phyloP scores from a whole-genome alignment of 805 yeast genomes.

The Candida cerambycidarum region DNA sequence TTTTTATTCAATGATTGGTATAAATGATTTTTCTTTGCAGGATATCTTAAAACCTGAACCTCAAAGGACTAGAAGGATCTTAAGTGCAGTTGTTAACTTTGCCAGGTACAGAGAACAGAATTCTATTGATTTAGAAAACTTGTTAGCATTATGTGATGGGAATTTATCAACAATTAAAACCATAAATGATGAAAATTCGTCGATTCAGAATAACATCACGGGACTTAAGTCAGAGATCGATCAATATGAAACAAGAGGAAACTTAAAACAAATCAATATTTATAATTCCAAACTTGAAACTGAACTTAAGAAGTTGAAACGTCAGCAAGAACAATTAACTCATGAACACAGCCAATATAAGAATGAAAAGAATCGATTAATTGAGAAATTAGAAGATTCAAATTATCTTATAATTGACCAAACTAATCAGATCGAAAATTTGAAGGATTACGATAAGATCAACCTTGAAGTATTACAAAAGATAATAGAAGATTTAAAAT shows the following conservation, averaged over 20 bases:
- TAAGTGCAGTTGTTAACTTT: slow-evolving; percentile 83
- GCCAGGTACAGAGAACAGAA: slow-evolving; percentile 82
- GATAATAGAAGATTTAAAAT: slow-evolving; percentile 52
- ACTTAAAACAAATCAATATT: slow-evolving; percentile 38
- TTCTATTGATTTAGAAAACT: slow-evolving; percentile 63
- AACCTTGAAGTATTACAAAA: slow-evolving; percentile 56
- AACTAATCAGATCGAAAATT: slow-evolving; percentile 56
- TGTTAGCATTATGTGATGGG: slow-evolving; percentile 54
- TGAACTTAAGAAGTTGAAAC: slow-evolving; percentile 60
- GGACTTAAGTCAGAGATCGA: slow-evolving; percentile 8
- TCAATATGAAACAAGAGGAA: slow-evolving; percentile 28
- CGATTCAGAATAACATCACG: slow-evolving; percentile 29
- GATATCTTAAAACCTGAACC: slow-evolving; percentile 83
- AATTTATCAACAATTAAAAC: slow-evolving; percentile 42
- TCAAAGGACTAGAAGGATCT: slow-evolving; percentile 55
- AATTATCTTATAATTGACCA: slow-evolving; percentile 57
- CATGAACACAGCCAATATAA: slow-evolving; percentile 64
- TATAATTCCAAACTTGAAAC: slow-evolving; percentile 59
- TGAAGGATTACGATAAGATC: slow-evolving; percentile 59
- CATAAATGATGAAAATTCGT: slow-evolving; percentile 21
- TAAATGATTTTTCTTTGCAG: slow-evolving; percentile 70
- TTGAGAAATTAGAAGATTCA: slow-evolving; percentile 60
- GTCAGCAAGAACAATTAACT: slow-evolving; percentile 60
- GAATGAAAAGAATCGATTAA: slow-evolving; percentile 55
- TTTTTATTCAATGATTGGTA: slow-evolving; percentile 71